Evolutionary conservation across 2,329 filamentous ascomycete genomes (phyloP), one percentile per base, ranked within the genome.

Genomic region (Arthrobotrys megalospora): DNA sequence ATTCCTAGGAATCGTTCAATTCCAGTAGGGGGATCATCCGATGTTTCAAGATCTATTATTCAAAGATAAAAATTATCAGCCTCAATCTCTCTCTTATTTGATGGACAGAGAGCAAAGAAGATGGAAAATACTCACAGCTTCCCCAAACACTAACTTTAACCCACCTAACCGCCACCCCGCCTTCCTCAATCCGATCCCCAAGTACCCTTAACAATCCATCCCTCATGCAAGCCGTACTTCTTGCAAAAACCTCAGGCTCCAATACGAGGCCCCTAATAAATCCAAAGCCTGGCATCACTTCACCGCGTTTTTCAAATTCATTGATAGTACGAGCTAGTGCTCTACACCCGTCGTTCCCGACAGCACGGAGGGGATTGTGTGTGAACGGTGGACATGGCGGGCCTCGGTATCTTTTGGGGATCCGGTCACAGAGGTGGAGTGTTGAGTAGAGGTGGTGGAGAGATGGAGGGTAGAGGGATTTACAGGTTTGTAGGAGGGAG

Each of bases 141-240:
- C 65, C 55, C 72, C 72, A 77, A 70, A 77, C 66, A 16, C 65
- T 70, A 52, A 77, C 66, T 28, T 77, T 77, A 19, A 66, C 58
- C 72, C 72, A 77, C 48, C 32, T 58, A 19, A 77, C 48, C 48
- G 24, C 43, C 8, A 77, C 53, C 48, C 41, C 43, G 14, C 65
- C 72, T 16, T 28, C 60, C 2, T 47, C 48, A 43, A 77, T 77
- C 41, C 28, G 10, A 66, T 77, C 58, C 38, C 72, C 72, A 2
- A 77, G 43, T n/a, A 53, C 58, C 14, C 41, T 66, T 48, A 77
- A 11, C 48, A 77, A 41, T 24, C 72, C 72, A 53, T 70, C 66
- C 38, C 6, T 43, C 65, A 66, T 38, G 38, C 64, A 69, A 38
- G 71, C 72, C 21, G 66, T 71, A 52, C 72, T 70, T 32, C 72